Conservation (phyloP, 306 rosid species). For the Astragalus membranaceus region DNA sequence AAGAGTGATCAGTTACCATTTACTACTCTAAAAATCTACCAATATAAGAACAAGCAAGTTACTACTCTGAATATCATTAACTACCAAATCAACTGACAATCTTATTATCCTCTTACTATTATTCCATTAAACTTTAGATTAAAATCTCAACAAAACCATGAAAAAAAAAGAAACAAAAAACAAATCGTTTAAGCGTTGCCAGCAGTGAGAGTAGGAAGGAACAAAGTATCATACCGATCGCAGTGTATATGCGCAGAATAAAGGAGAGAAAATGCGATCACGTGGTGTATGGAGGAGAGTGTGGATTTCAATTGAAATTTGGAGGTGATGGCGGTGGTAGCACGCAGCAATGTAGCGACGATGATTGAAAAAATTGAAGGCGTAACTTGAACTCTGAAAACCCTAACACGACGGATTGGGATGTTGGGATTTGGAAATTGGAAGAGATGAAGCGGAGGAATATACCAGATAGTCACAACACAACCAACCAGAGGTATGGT, state of each 20-base stretch:
- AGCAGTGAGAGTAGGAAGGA: background rate
- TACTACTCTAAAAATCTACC: background rate
- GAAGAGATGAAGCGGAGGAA: conserved; percentile 2
- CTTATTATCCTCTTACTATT: background rate
- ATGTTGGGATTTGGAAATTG: background rate
- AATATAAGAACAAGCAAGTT: background rate
- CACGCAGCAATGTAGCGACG: background rate
- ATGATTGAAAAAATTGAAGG: background rate
- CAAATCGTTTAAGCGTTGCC: background rate
- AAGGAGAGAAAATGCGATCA: conserved; percentile 9
- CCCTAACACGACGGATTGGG: conserved; percentile 8
- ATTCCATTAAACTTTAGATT: background rate
- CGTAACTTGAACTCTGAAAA: background rate
- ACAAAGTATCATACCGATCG: conserved; percentile 11
- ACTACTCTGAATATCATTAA: conserved; percentile 1
- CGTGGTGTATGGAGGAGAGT: background rate
- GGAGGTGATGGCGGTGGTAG: background rate
- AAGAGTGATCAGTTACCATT: background rate
- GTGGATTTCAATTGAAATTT: background rate
- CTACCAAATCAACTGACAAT: background rate
- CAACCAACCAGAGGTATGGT: background rate
- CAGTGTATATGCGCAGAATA: background rate
- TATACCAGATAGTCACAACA: background rate
- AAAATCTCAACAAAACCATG: background rate
- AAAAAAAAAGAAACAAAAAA: background rate